These are phyloP conservation scores for Calocybe indica DNA, from an alignment of 768 basidiomycete genomes.

Conservation along the genomic window DNA sequence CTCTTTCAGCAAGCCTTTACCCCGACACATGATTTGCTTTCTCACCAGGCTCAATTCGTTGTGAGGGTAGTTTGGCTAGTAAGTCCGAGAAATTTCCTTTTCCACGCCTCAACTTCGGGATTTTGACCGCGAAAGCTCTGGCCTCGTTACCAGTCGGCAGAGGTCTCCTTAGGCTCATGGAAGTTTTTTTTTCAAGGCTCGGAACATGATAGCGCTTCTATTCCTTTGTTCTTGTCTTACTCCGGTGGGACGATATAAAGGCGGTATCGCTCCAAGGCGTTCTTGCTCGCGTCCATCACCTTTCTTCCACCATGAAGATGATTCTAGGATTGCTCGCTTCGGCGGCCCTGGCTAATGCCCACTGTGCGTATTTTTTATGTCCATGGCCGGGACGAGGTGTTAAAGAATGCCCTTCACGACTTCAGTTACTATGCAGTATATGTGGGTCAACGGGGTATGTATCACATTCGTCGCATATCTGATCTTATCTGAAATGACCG, in stretches of 20 bases:
- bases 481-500: not conserved
- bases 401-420: not conserved
- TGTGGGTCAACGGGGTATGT: slow-evolving; percentile 42
- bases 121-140: not conserved
- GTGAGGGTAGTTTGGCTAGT: not conserved
- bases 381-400: not conserved
- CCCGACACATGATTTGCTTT: not conserved
- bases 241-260: too few species aligned
- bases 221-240: too few species aligned
- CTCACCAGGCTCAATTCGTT: not conserved
- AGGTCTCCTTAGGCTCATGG: too few species aligned
- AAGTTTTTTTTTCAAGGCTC: too few species aligned
- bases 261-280: too few species aligned
- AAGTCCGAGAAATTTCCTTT: slow-evolving; percentile 8
- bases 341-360: slow-evolving; percentile 26
- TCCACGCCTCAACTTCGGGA: slow-evolving; percentile 6
- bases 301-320: slow-evolving; percentile 22
- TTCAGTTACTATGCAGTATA: slow-evolving; percentile 45
- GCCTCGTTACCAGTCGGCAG: too few species aligned
- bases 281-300: not conserved
- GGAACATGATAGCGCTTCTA: too few species aligned
- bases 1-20: too few species aligned
- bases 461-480: not conserved
- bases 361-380: slow-evolving; percentile 14
- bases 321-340: slow-evolving; percentile 21